These are phyloP conservation scores for Psilocybe tampanensis DNA, from an alignment of 768 basidiomycete genomes.

Conservation along the genomic window DNA sequence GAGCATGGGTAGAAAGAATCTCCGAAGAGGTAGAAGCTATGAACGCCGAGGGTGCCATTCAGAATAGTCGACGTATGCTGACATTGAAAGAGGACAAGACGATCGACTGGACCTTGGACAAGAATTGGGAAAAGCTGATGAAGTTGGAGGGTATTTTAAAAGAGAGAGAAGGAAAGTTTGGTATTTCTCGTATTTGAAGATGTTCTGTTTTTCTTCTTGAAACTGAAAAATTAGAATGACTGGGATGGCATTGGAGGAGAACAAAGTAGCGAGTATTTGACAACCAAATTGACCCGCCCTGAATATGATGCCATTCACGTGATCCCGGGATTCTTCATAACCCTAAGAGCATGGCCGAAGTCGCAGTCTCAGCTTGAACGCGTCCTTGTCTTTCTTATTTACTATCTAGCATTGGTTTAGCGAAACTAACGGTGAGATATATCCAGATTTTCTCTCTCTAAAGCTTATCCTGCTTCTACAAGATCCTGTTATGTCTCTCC, in stretches of 20 bases:
- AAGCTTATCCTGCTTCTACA: not conserved
- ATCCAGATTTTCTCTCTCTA: not conserved
- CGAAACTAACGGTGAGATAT: not conserved
- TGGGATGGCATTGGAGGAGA: no score
- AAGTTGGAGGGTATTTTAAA: conserved; percentile 24
- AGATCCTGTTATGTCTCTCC: conserved; percentile 64
- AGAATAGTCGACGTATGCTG: conserved; percentile 43
- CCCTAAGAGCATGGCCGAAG: not conserved
- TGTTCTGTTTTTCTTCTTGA: no score
- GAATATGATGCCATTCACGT: not conserved
- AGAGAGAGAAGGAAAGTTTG: not conserved
- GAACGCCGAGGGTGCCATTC: conserved; percentile 13
- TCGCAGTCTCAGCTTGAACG: not conserved
- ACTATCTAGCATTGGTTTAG: not conserved
- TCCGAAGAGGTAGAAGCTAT: conserved; percentile 38
- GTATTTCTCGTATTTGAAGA: not conserved
- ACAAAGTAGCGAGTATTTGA: no score
- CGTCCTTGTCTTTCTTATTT: not conserved
- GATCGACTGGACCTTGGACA: conserved; percentile 59
- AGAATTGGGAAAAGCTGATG: conserved; percentile 55
- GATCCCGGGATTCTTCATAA: not conserved
- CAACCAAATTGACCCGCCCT: not conserved
- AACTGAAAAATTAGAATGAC: no score
- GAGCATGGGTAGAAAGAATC: conserved; percentile 57
- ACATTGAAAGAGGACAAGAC: conserved; percentile 51